Evolutionary conservation across 768 basidiomycete genomes (phyloP).

Genomic region (Trametopsis cervina): DNA sequence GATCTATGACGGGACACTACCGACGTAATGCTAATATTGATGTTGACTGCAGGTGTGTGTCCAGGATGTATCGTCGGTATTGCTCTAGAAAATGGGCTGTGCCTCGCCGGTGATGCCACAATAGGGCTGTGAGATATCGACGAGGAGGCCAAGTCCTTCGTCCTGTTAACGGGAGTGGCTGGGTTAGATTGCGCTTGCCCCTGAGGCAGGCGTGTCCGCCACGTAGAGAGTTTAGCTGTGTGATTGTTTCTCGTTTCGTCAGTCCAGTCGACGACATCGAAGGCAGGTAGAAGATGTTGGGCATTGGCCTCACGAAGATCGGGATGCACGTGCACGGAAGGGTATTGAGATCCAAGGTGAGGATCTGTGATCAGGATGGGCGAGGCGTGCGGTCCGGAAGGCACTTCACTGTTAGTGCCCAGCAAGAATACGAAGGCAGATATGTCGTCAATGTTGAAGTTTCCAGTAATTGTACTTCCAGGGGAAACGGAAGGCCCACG

Average conservation of each 20-base stretch:
- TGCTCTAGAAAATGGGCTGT: background rate
- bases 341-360: conserved; percentile 55
- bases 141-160: background rate
- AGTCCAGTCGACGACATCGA: conserved; percentile 63
- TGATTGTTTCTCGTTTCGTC: conserved; percentile 29
- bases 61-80: background rate
- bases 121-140: background rate
- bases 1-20: background rate
- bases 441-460: conserved; percentile 39
- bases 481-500: background rate
- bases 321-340: conserved; percentile 36
- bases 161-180: conserved; percentile 15
- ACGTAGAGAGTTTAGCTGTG: conserved; percentile 52
- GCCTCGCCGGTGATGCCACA: background rate
- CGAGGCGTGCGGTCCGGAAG: conserved; percentile 29
- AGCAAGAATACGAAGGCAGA: conserved; percentile 47
- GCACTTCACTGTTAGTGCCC: conserved; percentile 14
- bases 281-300: conserved; percentile 36
- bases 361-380: conserved; percentile 75
- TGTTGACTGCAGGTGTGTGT: conserved; percentile 12
- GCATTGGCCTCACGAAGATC: conserved; percentile 3
- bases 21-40: conserved; percentile 11
- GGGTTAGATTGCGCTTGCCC: conserved; percentile 13
- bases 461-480: conserved; percentile 4
- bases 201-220: conserved; percentile 43